phyloP scores from a whole-genome alignment of 2,329 filamentous ascomycete genomes.

The Exophiala sideris region DNA sequence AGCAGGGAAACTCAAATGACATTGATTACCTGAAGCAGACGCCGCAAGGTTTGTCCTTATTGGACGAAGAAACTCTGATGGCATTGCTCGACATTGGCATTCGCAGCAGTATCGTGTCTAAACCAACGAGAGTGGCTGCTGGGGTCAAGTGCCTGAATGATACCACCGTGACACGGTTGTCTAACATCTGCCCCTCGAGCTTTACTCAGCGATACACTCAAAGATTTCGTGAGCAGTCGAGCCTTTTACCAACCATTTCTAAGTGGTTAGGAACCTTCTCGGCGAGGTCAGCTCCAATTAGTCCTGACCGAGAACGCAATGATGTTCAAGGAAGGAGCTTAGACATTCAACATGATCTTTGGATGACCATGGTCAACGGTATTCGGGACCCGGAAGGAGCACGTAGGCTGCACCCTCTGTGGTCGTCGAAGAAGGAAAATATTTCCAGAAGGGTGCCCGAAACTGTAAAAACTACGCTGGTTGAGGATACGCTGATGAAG shows the following conservation, averaged over 20 bases:
- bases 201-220: conserved; percentile 13
- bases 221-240: conserved; percentile 11
- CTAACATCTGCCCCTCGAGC: conserved; percentile 11
- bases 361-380: conserved; percentile 10
- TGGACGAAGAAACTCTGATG: conserved; percentile 10
- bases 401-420: conserved; percentile 15
- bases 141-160: conserved; percentile 10
- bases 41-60: background rate
- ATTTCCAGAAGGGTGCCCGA: background rate
- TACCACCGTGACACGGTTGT: background rate
- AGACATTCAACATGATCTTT: conserved; percentile 7
- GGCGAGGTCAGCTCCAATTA: background rate
- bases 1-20: background rate
- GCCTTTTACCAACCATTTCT: conserved; percentile 14
- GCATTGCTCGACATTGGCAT: conserved; percentile 16
- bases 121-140: conserved; percentile 5
- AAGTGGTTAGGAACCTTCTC: conserved; percentile 7
- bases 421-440: background rate
- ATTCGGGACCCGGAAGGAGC: conserved; percentile 6
- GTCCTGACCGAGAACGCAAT: background rate
- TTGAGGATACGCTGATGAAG: background rate
- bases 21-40: background rate
- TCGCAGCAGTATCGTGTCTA: conserved; percentile 14
- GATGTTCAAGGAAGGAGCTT: background rate
- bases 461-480: background rate